Percentiles rank a stretch among this genome's conserved stretches.
phyloP scores from a whole-genome alignment of 345 rosid genomes.

The Nasturtium officinale region DNA sequence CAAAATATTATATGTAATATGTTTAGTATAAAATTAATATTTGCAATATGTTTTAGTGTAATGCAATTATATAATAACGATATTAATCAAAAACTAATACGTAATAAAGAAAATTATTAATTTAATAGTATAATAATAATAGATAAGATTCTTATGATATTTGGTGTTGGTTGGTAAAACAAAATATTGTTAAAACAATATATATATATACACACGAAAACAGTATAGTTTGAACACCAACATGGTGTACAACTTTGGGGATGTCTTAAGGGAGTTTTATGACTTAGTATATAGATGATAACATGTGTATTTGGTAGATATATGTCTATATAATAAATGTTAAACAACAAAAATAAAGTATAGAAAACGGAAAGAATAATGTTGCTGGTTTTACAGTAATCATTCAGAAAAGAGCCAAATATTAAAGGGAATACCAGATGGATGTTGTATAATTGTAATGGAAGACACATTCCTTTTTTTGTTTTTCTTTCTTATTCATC shows the following conservation, averaged over 20 bases:
- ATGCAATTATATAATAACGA: too few species aligned
- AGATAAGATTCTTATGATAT: too few species aligned
- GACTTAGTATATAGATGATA: background rate
- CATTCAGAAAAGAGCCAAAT: slow-evolving; percentile 15
- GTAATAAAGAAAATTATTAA: too few species aligned
- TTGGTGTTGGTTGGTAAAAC: background rate
- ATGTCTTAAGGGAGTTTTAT: background rate
- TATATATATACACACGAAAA: too few species aligned
- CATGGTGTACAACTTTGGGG: background rate
- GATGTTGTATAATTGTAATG: slow-evolving; percentile 35
- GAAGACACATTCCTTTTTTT: slow-evolving; percentile 10
- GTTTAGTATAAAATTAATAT: too few species aligned
- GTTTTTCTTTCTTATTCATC: background rate
- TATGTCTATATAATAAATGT: background rate
- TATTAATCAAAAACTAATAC: too few species aligned
- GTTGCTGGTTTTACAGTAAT: slow-evolving; percentile 18
- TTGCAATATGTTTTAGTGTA: background rate
- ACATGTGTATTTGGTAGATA: background rate
- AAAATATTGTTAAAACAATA: background rate
- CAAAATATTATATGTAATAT: too few species aligned
- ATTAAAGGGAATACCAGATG: slow-evolving; percentile 2
- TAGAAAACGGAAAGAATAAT: slow-evolving; percentile 15
- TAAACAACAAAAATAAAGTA: background rate
- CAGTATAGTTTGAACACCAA: background rate
- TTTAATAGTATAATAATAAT: too few species aligned